Evolutionary conservation across 345 rosid genomes (phyloP).

Genomic region (Moricandia moricandioides): DNA sequence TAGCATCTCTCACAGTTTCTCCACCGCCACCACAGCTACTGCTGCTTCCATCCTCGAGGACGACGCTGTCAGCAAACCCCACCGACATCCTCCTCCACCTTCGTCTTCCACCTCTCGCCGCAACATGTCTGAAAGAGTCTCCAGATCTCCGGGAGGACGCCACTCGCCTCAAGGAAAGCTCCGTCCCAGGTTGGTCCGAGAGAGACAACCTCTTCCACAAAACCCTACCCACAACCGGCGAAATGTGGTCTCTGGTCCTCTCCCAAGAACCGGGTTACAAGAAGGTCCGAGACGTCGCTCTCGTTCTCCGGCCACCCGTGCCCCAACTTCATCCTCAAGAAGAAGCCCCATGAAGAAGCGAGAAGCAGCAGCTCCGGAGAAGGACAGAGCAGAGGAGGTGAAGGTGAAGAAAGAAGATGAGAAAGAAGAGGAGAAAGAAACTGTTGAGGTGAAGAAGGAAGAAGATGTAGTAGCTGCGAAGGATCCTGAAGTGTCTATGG

Average conservation of each 20-base stretch:
- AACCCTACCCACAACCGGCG: conserved; percentile 32
- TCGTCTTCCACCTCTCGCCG: conserved; percentile 43
- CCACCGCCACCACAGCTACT: conserved; percentile 49
- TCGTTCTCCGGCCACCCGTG: conserved; percentile 40
- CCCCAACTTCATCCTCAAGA: conserved; percentile 28
- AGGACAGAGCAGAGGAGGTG: not conserved
- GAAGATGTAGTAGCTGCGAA: conserved; percentile 27
- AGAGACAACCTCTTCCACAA: conserved; percentile 28
- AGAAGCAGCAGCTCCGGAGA: conserved; percentile 9
- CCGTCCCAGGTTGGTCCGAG: conserved; percentile 29
- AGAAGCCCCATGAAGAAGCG: conserved; percentile 44
- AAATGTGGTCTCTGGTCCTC: conserved; percentile 36
- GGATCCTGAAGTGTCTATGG: conserved; percentile 69
- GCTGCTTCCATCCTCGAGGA: conserved; percentile 52
- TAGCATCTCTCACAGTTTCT: conserved; percentile 54
- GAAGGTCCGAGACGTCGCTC: conserved; percentile 42
- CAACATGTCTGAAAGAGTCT: conserved; percentile 36
- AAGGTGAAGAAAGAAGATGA: conserved; percentile 14
- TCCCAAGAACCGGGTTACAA: conserved; percentile 33
- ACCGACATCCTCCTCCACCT: conserved; percentile 24
- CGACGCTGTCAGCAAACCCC: conserved; percentile 53
- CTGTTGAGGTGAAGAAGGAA: conserved; percentile 17
- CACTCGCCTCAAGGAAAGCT: conserved; percentile 30
- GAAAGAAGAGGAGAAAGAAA: conserved; percentile 11
- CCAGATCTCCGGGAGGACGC: conserved; percentile 36